Base-by-base conservation (phyloP, 441 rosid species). In the Sinapis alba region DNA sequence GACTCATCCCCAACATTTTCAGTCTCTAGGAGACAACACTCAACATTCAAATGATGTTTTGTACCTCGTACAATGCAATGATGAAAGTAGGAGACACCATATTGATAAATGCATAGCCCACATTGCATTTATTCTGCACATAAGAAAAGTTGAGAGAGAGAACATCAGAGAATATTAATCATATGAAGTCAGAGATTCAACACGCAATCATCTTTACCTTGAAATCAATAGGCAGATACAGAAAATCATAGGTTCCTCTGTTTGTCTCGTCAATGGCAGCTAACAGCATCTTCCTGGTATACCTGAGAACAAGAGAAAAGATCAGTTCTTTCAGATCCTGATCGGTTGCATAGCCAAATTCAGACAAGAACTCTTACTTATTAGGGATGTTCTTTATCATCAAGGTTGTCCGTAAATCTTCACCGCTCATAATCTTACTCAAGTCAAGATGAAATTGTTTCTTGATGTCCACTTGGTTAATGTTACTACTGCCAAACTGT, bases 321-420 rank as follows among this genome's bases (percentile, higher is more conserved):
- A 58, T 32, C 34, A 36, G 26, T 13, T 60, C 43, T 24, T 32
- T 51, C 34, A 18, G 21, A n/a, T 75, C 32, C 28, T 45, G 57
- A 45, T 19, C 7, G 7, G 12, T 3, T 3, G 34, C 47, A 69
- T 45, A 78, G 21, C 63, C 66, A 78, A 69, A 24, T 1, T 43
- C 23, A 62, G 62, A 43, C 68, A 62, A 9, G 56, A 74, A 59
- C 20, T 59, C 93, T 68, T 84, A 95, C 99, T 95, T 95, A 69
- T 93, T 95, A 38, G 99, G 99, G 81, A 95, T 95, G 74, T 95
- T 95, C 84, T 92, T 93, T 15, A 95, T 95, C 99, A 95, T 95
- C 75, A 95, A 84, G 20, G 99, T 95, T 36, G 99, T 93, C 57
- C 99, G 80, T 73, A 78, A 77, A 85, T 95, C 98, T 84, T 91